Percentiles rank a stretch among this genome's conserved stretches.
Evolutionary conservation across 2,329 filamentous ascomycete genomes (phyloP).

Genomic region (Botryosphaeria agaves): DNA sequence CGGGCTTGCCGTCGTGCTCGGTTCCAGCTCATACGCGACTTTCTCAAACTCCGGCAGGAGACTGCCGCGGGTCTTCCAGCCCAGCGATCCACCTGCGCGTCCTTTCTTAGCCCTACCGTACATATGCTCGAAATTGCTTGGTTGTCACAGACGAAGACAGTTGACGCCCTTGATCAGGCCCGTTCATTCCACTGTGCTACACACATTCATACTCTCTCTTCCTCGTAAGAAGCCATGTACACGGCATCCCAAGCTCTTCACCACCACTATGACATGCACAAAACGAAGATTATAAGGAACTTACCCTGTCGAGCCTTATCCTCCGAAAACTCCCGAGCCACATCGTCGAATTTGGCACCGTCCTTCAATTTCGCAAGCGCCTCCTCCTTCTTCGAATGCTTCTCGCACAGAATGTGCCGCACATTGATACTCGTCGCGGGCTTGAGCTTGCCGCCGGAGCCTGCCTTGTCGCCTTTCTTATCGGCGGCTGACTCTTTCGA

Average conservation of each 20-base stretch:
- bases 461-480: constrained; percentile 5
- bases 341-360: constrained; percentile 57
- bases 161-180: no score
- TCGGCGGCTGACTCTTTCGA: constrained; percentile 2
- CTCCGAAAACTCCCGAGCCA: constrained; percentile 55
- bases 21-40: constrained; percentile 50
- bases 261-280: no score
- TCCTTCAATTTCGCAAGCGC: constrained; percentile 49
- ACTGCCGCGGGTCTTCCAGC: constrained; percentile 54
- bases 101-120: neutral
- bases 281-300: constrained; percentile 7
- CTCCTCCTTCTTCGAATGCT: constrained; percentile 62
- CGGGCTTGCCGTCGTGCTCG: constrained; percentile 45
- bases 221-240: no score
- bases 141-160: no score
- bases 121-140: no score
- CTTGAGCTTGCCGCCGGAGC: constrained; percentile 29
- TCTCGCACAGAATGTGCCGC: constrained; percentile 61
- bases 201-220: no score
- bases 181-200: no score
- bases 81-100: constrained; percentile 45
- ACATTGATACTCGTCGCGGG: constrained; percentile 54
- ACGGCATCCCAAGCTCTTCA: no score
- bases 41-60: constrained; percentile 54
- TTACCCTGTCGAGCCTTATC: constrained; percentile 52